Percentiles rank a stretch among this genome's conserved stretches.
Conservation (phyloP, 805 yeast genomes). For the Jamesozyma rosinii region DNA sequence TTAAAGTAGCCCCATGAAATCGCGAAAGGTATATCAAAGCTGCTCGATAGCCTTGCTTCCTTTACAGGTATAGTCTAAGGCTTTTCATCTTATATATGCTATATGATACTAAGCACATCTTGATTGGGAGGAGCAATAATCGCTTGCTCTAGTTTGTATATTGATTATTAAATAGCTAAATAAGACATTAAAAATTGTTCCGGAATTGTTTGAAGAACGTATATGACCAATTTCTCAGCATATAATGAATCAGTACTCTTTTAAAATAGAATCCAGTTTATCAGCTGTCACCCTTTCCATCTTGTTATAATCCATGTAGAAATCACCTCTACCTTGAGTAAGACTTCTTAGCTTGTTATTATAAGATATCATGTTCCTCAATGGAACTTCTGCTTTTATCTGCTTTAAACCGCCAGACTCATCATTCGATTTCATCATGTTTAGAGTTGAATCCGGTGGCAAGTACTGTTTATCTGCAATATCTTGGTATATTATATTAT, state of each 20-base stretch:
- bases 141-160: too few relatives aligned
- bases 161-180: too few relatives aligned
- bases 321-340: constrained; percentile 83
- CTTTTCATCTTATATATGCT: too few relatives aligned
- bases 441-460: constrained; percentile 63
- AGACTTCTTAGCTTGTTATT: constrained; percentile 65
- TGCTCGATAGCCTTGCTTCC: too few relatives aligned
- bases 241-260: background rate
- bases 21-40: too few relatives aligned
- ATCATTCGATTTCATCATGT: constrained; percentile 11
- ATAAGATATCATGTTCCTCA: constrained; percentile 87
- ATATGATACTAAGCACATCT: too few relatives aligned
- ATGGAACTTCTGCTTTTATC: constrained; percentile 73
- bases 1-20: too few relatives aligned
- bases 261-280: constrained; percentile 27
- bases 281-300: constrained; percentile 60
- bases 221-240: too few relatives aligned
- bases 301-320: constrained; percentile 66
- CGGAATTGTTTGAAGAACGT: too few relatives aligned
- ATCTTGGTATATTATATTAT: constrained; percentile 39
- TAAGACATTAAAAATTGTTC: too few relatives aligned
- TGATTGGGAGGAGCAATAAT: too few relatives aligned
- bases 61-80: too few relatives aligned
- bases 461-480: constrained; percentile 56
- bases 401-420: constrained; percentile 32